These are phyloP conservation scores for Diaporthe destruens DNA, from an alignment of 2,329 filamentous ascomycete genomes.

Conservation along the genomic window DNA sequence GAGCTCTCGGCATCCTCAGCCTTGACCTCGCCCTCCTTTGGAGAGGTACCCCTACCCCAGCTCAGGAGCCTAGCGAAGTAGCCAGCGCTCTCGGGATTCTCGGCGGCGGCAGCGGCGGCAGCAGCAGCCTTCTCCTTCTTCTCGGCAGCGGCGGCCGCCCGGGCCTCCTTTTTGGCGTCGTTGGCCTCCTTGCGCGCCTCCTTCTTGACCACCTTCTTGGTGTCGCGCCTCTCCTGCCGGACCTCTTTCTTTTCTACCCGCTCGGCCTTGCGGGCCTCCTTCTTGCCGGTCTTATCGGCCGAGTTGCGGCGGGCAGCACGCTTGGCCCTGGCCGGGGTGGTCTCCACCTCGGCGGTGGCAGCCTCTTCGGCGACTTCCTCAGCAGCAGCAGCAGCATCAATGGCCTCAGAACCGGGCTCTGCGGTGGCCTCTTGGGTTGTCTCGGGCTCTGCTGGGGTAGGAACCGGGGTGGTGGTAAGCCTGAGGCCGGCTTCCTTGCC, in stretches of 20 bases:
- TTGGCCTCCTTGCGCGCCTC: conserved; percentile 23
- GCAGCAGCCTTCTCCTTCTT: conserved; percentile 22
- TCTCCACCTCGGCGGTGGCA: neutral
- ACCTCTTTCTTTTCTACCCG: conserved; percentile 15
- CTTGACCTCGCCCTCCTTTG: neutral
- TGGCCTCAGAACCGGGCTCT: neutral
- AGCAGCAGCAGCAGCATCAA: neutral
- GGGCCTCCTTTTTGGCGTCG: conserved; percentile 16
- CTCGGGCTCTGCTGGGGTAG: conserved; percentile 6
- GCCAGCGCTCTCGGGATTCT: conserved; percentile 16
- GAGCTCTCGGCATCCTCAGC: conserved; percentile 1
- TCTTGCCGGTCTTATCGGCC: conserved; percentile 10
- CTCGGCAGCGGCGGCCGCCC: neutral
- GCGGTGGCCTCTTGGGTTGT: neutral
- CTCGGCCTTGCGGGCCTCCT: conserved; percentile 16
- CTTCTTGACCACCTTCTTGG: conserved; percentile 23
- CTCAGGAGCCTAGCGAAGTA: conserved; percentile 25
- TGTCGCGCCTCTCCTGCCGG: conserved; percentile 15
- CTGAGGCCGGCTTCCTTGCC: neutral
- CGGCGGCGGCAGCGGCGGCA: neutral
- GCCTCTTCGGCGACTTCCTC: neutral
- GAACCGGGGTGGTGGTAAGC: neutral
- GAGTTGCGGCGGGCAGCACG: conserved; percentile 16
- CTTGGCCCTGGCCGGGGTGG: neutral
- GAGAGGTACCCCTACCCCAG: conserved; percentile 13